Base-by-base conservation (phyloP, 2,329 filamentous ascomycete species). In the Fusarium dimerum region DNA sequence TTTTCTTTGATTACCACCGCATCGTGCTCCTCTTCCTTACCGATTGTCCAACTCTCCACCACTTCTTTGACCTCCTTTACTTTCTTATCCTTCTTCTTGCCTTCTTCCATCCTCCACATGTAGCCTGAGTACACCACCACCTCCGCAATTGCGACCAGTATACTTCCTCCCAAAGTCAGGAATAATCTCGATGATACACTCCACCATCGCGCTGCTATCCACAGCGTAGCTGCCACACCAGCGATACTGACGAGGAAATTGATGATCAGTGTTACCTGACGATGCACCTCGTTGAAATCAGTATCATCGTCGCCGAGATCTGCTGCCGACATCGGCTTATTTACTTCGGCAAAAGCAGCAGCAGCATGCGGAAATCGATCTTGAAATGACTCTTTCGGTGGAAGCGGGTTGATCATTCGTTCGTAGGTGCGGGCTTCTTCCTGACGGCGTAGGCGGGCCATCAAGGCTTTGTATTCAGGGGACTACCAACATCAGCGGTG, bases 211-310 rank as follows among this genome's bases (percentile, higher is more conserved):
- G 87, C 87, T 15, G 82, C 81, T n/a, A 92, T 79, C 90, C 89
- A 94, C 34, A 94, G 80, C 8, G 88, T 89, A 3, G 81, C 85
- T 3, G 85, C 88, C 46, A 88, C 89, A 42, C 92, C 90, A 3
- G 93, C 76, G 48, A 97, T 89, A 47, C 90, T 96, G 48, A 96
- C 79, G 39, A 97, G 75, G 46, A 97, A 91, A 70, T 97, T 99
- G 64, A 96, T 80, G 47, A 97, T 91, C 8, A 97, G 78, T 40
- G 89, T 86, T 51, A 94, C 75, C 65, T 94, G 90, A n/a, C 89
- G 80, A 68, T 93, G 88, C 2, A 94, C 78, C 54, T 94, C 89
- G 36, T 82, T 80, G 57, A 86, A 86, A 3, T 85, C 86, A 3
- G 88, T 74, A 2, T 87, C 85, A 56, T 90, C 88, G 58, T 83